Base-by-base conservation (phyloP, 2,329 filamentous ascomycete genomes). In the Nemania sp. region DNA sequence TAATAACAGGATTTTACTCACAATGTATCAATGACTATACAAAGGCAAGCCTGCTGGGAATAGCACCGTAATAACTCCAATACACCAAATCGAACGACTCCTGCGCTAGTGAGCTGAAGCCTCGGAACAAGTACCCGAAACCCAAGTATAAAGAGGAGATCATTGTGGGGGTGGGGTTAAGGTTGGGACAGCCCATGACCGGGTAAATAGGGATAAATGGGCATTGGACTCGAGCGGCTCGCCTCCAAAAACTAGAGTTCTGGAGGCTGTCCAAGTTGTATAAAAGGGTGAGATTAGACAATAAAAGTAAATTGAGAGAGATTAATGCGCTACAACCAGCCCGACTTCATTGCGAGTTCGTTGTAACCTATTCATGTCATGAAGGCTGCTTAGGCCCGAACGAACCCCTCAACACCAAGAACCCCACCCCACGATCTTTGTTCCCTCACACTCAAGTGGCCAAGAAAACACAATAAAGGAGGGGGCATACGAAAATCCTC, bases 181-280 rank as follows among this genome's bases (percentile, higher is more conserved):
- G 62, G 66, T 55, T 57, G 29, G 29, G 29, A 9, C 10, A 17
- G 59, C 15, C 20, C 47, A 55, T 62, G 35, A 64, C 60, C 74
- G 74, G 74, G 67, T 75, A 75, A 75, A 75, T 75, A 68, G 67
- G 73, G 73, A 72, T 75, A 75, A 75, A 75, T 74, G 62, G 64
- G 46, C 52, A 62, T 59, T 39, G 29, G 15, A 35, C 20, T 43
- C 17, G n/a, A 39, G 2, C 18, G 6, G 2, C n/a, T 11, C 11
- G 17, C 15, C 7, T 12, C 10, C 9, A 29, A 29, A n/a, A 25
- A 34, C 13, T 5, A 39, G 18, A n/a, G 15, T 5, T 18, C 4
- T 10, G 13, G 13, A 34, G 43, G 12, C 49, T 21, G 17, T 35
- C 15, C 43, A 18, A n/a, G 4, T 42, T 2, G 52, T 63, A 57